These are phyloP conservation scores for Taxillus chinensis DNA, from an alignment of 164 flowering plant species.

Conservation along the genomic window DNA sequence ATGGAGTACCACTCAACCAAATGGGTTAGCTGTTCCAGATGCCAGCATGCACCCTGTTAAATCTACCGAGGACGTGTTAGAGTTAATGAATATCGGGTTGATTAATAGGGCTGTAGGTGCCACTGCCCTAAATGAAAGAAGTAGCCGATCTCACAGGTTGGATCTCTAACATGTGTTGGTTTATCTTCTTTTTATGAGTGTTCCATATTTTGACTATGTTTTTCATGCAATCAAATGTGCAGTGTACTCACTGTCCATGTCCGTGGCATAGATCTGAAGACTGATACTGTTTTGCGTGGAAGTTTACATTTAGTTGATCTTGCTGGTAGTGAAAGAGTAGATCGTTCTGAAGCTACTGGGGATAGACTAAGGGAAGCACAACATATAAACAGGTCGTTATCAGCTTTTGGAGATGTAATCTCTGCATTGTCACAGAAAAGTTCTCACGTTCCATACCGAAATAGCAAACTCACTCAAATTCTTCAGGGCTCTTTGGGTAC, in stretches of 20 bases:
- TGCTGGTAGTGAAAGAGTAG: slow-evolving; percentile 98
- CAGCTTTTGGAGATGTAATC: slow-evolving; percentile 85
- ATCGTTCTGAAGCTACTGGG: slow-evolving; percentile 80
- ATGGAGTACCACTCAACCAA: slow-evolving; percentile 51
- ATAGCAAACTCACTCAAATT: slow-evolving; percentile 73
- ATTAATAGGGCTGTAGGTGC: slow-evolving; percentile 86
- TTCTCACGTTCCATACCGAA: slow-evolving; percentile 72
- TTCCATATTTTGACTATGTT: not conserved
- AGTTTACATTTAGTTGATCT: slow-evolving; percentile 90
- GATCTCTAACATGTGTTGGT: not conserved
- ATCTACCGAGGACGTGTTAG: slow-evolving; percentile 47
- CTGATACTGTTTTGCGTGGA: slow-evolving; percentile 62
- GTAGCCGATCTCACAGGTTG: slow-evolving; percentile 96
- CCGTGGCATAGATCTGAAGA: slow-evolving; percentile 51
- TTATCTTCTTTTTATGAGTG: not conserved
- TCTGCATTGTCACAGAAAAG: slow-evolving; percentile 68
- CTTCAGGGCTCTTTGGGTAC: slow-evolving; percentile 75
- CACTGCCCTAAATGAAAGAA: slow-evolving; percentile 92
- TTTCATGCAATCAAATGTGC: slow-evolving; percentile 12
- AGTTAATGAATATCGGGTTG: slow-evolving; percentile 55
- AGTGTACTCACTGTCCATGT: slow-evolving; percentile 87
- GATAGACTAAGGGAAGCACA: slow-evolving; percentile 86
- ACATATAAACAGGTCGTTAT: slow-evolving; percentile 68
- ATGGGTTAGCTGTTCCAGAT: slow-evolving; percentile 64
- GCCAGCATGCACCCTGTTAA: slow-evolving; percentile 73